Evolutionary conservation across 371 early-diverging fungal genomes (phyloP).

Genomic region (Apophysomyces trapeziformis): DNA sequence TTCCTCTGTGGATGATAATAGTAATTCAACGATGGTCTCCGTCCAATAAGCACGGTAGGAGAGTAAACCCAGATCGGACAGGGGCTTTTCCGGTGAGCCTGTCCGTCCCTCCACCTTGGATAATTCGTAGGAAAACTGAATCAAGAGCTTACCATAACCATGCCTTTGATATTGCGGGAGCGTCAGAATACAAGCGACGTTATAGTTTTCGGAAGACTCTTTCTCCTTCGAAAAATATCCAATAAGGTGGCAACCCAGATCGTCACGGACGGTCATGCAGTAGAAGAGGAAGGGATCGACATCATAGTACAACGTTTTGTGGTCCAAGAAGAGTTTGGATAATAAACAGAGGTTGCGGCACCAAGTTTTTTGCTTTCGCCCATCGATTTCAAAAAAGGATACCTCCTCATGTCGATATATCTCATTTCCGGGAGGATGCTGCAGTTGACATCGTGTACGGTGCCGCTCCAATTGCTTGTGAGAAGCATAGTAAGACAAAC

Average conservation of each 20-base stretch:
- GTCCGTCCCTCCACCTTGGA: constrained; percentile 94
- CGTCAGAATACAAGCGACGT: constrained; percentile 99
- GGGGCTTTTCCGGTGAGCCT: constrained; percentile 99
- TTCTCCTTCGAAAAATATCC: constrained; percentile 99
- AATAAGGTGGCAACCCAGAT: constrained; percentile 88
- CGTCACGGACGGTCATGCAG: constrained; percentile 86
- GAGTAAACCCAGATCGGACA: constrained; percentile 97
- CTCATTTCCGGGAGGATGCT: constrained; percentile 91
- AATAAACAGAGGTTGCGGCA: constrained; percentile 90
- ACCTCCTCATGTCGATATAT: constrained; percentile 63
- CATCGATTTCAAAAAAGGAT: constrained; percentile 95
- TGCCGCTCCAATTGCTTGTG: constrained; percentile 73
- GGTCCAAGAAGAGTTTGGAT: constrained; percentile 98
- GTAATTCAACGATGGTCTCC: constrained; percentile 74
- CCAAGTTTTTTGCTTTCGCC: constrained; percentile 85
- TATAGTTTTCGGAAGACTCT: constrained; percentile 94
- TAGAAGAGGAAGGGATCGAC: constrained; percentile 99
- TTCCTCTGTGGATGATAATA: constrained; percentile 55
- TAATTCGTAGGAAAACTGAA: constrained; percentile 97
- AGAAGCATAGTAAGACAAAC: constrained; percentile 81
- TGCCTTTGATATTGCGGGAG: constrained; percentile 98
- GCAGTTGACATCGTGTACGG: constrained; percentile 77
- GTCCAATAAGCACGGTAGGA: constrained; percentile 98
- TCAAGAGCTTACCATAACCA: constrained; percentile 98
- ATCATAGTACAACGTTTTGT: constrained; percentile 99